Evolutionary conservation across 2,329 filamentous ascomycete genomes (phyloP).

Genomic region (Calonectria fujianensis): DNA sequence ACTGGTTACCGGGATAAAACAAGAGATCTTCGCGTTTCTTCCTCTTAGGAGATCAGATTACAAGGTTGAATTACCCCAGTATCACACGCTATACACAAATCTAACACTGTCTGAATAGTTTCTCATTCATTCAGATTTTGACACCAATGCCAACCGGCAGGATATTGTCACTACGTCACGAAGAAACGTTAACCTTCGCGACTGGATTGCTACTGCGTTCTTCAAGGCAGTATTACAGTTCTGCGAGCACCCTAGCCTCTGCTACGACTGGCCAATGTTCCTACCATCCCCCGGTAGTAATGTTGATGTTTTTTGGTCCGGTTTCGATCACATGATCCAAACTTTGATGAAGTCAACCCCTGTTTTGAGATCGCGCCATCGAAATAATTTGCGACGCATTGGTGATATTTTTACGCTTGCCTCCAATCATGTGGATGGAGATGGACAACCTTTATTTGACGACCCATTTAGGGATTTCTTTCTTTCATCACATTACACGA

Average conservation of each 20-base stretch:
- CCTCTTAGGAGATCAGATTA: constrained; percentile 38
- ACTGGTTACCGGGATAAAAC: background rate
- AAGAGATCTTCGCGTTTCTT: constrained; percentile 46
- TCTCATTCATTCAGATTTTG: constrained; percentile 47
- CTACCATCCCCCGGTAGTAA: constrained; percentile 25
- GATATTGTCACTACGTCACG: constrained; percentile 40
- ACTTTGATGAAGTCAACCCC: background rate
- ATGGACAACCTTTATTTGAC: constrained; percentile 39
- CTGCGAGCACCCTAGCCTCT: constrained; percentile 41
- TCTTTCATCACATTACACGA: constrained; percentile 36
- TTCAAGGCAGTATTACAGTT: constrained; percentile 37
- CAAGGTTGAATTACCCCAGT: constrained; percentile 33
- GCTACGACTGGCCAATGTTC: constrained; percentile 44
- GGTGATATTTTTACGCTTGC: background rate
- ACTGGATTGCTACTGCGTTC: constrained; percentile 19
- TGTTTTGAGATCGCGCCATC: constrained; percentile 19
- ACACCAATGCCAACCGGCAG: constrained; percentile 41
- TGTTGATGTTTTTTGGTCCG: constrained; percentile 38
- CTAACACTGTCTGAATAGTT: constrained; percentile 32
- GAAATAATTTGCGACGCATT: background rate
- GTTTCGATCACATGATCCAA: background rate
- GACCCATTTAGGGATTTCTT: constrained; percentile 29
- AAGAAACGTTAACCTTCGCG: constrained; percentile 36
- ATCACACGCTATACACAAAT: background rate
- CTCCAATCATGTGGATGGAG: background rate